Percentiles rank a stretch among this genome's conserved stretches.
phyloP scores from a whole-genome alignment of 1,284 basidiomycete species.

The Laetiporus sulphureus region DNA sequence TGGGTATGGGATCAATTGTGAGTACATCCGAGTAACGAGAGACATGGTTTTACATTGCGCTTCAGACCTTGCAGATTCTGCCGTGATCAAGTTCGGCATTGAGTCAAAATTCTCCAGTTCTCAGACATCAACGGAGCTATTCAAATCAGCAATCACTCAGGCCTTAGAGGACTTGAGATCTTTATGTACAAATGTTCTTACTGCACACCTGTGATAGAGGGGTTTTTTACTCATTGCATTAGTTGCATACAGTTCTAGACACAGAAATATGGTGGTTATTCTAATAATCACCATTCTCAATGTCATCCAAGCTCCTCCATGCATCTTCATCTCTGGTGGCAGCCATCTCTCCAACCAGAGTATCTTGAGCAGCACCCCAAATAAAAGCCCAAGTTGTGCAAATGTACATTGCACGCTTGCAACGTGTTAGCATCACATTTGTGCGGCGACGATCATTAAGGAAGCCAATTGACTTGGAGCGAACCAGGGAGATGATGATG shows the following conservation, averaged over 20 bases:
- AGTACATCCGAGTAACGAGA: conserved; percentile 28
- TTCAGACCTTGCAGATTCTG: conserved; percentile 76
- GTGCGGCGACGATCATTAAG: conserved; percentile 41
- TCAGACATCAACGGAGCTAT: conserved; percentile 65
- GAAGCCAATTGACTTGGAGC: conserved; percentile 41
- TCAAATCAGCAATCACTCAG: conserved; percentile 63
- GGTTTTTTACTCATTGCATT: too few species aligned
- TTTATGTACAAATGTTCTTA: conserved; percentile 43
- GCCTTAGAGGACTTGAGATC: conserved; percentile 70
- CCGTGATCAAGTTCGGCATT: conserved; percentile 90
- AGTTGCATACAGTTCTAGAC: background rate
- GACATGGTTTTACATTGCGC: background rate
- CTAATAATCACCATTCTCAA: conserved; percentile 32
- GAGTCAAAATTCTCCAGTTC: conserved; percentile 80
- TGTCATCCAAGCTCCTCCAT: conserved; percentile 37
- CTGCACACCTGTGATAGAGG: too few species aligned
- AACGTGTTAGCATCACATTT: conserved; percentile 67
- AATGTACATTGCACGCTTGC: conserved; percentile 64
- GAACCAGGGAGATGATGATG: conserved; percentile 57
- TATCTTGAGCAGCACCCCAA: conserved; percentile 27
- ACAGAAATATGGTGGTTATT: background rate
- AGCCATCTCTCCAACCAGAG: conserved; percentile 44
- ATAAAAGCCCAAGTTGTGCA: conserved; percentile 53
- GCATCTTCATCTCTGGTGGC: conserved; percentile 25
- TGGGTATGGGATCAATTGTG: conserved; percentile 92